Evolutionary conservation across 1,139 yeast genomes (phyloP).

Genomic region (Scheffersomyces parashehatae): DNA sequence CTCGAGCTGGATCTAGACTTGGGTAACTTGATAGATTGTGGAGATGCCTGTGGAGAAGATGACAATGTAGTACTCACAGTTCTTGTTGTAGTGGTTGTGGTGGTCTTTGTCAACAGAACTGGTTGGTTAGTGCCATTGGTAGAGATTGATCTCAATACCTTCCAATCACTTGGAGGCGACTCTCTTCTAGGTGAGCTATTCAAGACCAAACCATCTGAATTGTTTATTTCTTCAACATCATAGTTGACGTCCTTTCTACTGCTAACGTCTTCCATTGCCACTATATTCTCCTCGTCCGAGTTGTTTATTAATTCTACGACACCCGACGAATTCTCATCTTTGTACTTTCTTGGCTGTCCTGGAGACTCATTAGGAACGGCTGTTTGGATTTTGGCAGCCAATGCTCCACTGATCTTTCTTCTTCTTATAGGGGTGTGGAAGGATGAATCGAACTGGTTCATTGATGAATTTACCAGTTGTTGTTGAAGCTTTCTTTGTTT

Average conservation of each 20-base stretch:
- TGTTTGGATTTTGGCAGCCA: constrained; percentile 65
- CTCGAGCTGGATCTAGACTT: constrained; percentile 37
- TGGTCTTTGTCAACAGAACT: constrained; percentile 46
- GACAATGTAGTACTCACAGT: constrained; percentile 48
- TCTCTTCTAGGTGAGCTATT: constrained; percentile 27
- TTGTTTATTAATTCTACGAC: constrained; percentile 34
- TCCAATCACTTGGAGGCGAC: constrained; percentile 32
- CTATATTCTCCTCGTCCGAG: constrained; percentile 38
- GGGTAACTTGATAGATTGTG: constrained; percentile 31
- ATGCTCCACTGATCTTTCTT: constrained; percentile 66
- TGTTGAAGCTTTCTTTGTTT: constrained; percentile 42
- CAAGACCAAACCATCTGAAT: constrained; percentile 14
- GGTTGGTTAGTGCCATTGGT: constrained; percentile 37
- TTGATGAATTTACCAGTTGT: constrained; percentile 29
- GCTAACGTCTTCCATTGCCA: constrained; percentile 28
- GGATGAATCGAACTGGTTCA: constrained; percentile 40
- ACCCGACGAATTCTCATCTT: constrained; percentile 31
- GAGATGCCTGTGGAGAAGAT: constrained; percentile 42
- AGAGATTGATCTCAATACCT: constrained; percentile 44
- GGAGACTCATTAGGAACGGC: constrained; percentile 93
- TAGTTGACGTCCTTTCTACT: constrained; percentile 18
- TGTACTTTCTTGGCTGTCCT: constrained; percentile 89
- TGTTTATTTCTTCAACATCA: constrained; percentile 14
- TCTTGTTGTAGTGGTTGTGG: constrained; percentile 51
- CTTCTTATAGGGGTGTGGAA: constrained; percentile 75